A percentile compares a stretch with the other conserved stretches of the same genome.
Conservation (phyloP, 345 rosid genomes). For the Cardamine occulta region DNA sequence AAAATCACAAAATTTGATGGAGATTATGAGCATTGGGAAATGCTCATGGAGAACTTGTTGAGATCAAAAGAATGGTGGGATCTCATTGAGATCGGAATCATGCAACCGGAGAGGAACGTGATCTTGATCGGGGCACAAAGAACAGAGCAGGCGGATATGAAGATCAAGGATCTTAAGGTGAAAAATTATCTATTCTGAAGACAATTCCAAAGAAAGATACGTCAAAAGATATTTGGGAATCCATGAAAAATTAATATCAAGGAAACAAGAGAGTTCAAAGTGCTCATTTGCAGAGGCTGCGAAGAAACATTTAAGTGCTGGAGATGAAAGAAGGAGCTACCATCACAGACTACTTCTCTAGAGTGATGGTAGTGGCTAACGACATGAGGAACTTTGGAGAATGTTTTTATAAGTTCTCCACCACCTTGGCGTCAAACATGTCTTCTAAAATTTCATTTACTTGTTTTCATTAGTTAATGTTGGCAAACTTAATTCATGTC, state of each 20-base stretch:
- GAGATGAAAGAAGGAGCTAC: background rate
- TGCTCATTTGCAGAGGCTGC: background rate
- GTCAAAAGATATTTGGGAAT: background rate
- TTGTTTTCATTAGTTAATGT: too few species aligned
- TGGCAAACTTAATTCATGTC: too few species aligned
- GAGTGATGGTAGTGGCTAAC: background rate
- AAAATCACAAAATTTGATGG: background rate
- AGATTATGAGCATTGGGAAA: background rate
- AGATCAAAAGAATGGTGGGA: background rate
- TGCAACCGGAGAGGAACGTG: background rate
- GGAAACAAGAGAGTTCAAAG: background rate
- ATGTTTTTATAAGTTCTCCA: too few species aligned
- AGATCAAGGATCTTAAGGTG: background rate
- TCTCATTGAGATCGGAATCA: background rate
- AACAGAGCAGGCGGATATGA: background rate
- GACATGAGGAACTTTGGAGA: background rate
- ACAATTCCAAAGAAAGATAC: background rate
- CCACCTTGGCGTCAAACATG: too few species aligned
- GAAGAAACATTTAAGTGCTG: background rate
- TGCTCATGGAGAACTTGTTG: background rate
- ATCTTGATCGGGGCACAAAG: too few species aligned
- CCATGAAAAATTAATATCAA: background rate
- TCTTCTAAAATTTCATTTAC: too few species aligned
- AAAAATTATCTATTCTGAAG: background rate
- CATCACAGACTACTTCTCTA: background rate